Conservation (phyloP, 2,329 filamentous ascomycete species). For the Botryosphaeria agaves region DNA sequence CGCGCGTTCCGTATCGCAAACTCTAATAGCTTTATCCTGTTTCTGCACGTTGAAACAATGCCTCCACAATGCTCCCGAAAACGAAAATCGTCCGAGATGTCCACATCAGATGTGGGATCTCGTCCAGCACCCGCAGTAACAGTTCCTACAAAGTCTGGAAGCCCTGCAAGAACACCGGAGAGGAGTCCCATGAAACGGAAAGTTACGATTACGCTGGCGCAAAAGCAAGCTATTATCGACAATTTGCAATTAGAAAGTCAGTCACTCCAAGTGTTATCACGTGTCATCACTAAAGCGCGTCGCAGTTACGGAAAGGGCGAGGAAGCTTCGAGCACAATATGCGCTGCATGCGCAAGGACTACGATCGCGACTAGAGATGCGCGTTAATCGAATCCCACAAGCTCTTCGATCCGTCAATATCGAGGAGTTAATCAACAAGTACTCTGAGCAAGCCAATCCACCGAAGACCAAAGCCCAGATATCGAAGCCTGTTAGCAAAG, state of each 20-base stretch:
- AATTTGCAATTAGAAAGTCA: slow-evolving; percentile 79
- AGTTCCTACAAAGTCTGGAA: slow-evolving; percentile 18
- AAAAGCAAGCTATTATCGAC: slow-evolving; percentile 78
- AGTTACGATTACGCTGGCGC: slow-evolving; percentile 24
- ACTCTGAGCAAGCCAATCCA: slow-evolving; percentile 12
- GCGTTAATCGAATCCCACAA: slow-evolving; percentile 79
- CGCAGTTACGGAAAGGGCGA: slow-evolving; percentile 69
- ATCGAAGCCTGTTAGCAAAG: neutral
- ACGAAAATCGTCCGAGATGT: slow-evolving; percentile 18
- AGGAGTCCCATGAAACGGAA: slow-evolving; percentile 4
- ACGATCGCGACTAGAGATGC: slow-evolving; percentile 73
- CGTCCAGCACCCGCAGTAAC: neutral
- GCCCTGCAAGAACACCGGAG: slow-evolving; percentile 35
- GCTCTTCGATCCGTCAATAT: slow-evolving; percentile 65
- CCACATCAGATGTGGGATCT: slow-evolving; percentile 2
- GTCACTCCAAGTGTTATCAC: slow-evolving; percentile 10
- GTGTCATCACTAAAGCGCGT: slow-evolving; percentile 11
- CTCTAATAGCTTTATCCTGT: too few relatives aligned
- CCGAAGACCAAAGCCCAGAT: neutral
- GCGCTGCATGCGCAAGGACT: slow-evolving; percentile 74
- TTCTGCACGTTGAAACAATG: too few relatives aligned
- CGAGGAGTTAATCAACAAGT: slow-evolving; percentile 53
- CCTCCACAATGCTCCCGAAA: slow-evolving; percentile 16
- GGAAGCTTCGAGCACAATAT: slow-evolving; percentile 79
- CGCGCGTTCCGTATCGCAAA: too few relatives aligned